A percentile compares a stretch with the other conserved stretches of the same genome.
Evolutionary conservation across 2,329 filamentous ascomycete species (phyloP).

Genomic region (Hypoxylon sp.): DNA sequence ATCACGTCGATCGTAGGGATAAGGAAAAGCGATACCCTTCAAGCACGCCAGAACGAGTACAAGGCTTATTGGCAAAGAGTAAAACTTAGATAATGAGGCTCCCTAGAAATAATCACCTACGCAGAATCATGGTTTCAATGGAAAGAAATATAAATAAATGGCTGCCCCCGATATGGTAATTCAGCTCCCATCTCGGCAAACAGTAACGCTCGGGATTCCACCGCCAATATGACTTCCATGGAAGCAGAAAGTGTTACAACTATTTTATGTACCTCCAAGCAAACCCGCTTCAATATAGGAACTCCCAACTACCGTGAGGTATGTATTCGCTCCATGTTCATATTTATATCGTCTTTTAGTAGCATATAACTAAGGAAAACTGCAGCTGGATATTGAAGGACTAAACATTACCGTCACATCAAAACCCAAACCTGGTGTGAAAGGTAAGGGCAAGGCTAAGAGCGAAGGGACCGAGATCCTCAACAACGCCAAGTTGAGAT

Average conservation of each 20-base stretch:
- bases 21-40: no score
- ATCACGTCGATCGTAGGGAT: slow-evolving; percentile 13
- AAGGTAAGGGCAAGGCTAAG: slow-evolving; percentile 59
- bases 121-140: no score
- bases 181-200: no score
- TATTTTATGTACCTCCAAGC: slow-evolving; percentile 71
- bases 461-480: slow-evolving; percentile 71
- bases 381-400: slow-evolving; percentile 75
- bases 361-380: slow-evolving; percentile 1
- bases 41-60: no score
- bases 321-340: slow-evolving; percentile 9
- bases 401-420: slow-evolving; percentile 73
- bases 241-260: slow-evolving; percentile 59
- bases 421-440: slow-evolving; percentile 42
- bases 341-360: background rate
- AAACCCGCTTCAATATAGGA: slow-evolving; percentile 71
- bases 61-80: no score
- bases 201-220: background rate
- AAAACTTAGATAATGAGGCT: slow-evolving; percentile 2
- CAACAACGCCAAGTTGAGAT: slow-evolving; percentile 70
- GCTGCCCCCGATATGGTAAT: no score
- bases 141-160: no score
- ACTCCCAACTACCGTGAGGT: slow-evolving; percentile 66
- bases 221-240: slow-evolving; percentile 56
- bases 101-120: no score